Base-by-base conservation (phyloP, 768 basidiomycete species). In the Cystobasidium ongulense region DNA sequence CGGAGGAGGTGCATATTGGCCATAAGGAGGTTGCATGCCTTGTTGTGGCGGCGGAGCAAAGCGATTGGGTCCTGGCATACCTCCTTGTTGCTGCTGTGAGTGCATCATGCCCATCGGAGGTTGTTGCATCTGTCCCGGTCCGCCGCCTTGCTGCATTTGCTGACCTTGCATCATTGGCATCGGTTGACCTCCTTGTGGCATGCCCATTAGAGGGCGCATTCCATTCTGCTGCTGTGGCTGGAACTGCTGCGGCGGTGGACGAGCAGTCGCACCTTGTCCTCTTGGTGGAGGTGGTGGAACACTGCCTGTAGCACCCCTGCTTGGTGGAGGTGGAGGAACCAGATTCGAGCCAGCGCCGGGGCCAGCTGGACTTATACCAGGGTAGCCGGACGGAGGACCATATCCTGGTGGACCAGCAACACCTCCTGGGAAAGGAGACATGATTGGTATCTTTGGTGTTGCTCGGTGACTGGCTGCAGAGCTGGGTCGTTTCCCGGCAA, bases 391-490 rank as follows among this genome's bases (percentile, higher is more conserved):
- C 21, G 38, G 50, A 21, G 25, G 10, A 23, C 65, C 73, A 36
- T 67, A 66, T 3, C 33, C 38, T 13, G 63, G 57, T 18, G 73
- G 27, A 7, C 31, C 41, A 5, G 65, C 25, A 33, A 18, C 63
- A 35, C 85, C 83, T 77, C 90, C 89, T 8, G 92, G 90, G 87
- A 98, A 96, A 0, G 94, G 94, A 10, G 91, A 86, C 23, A 71
- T 35, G 4, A 71, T 71, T 36, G 68, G 68, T 23, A 71, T 21
- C 15, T 53, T 71, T 17, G 68, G 68, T 8, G 88, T 86, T 7
- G 84, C 83, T 1, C 86, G 88, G n/a, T 65, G 54, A 36, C 66
- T 46, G 8, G 74, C 70, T 31, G 74, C 74, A 18, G 74, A 75
- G 4, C 54, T 54, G 3, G 74, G 41, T 23, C 74, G 11, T 29